Evolutionary conservation across 2,329 filamentous ascomycete genomes (phyloP).

Genomic region (Scytalidium lignicola): DNA sequence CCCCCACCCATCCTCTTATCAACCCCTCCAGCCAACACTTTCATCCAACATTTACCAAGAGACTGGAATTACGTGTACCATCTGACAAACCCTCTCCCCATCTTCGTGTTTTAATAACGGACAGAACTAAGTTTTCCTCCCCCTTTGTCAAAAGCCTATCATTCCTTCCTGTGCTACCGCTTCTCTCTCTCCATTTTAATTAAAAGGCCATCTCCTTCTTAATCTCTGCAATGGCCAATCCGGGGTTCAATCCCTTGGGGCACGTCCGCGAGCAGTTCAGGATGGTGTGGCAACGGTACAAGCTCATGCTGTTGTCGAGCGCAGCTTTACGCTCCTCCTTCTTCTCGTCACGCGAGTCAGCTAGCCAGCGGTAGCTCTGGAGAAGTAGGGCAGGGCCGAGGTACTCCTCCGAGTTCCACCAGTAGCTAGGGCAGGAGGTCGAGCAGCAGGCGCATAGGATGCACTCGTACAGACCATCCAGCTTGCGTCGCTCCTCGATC

Average conservation of each 20-base stretch:
- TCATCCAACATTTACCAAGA: too few species aligned
- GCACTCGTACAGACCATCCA: constrained; percentile 97
- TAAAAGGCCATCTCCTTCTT: constrained; percentile 85
- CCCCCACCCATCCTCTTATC: too few species aligned
- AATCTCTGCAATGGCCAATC: constrained; percentile 91
- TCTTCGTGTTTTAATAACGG: too few species aligned
- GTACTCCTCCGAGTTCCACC: constrained; percentile 99
- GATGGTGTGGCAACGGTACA: constrained; percentile 99
- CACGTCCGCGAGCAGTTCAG: constrained; percentile 97
- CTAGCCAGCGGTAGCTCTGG: constrained; percentile 96
- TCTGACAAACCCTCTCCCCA: too few species aligned
- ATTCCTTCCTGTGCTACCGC: constrained; percentile 33
- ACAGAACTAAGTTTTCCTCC: constrained; percentile 39
- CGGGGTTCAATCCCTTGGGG: constrained; percentile 97
- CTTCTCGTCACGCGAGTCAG: constrained; percentile 89
- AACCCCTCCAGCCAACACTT: too few species aligned
- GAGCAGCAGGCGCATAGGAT: constrained; percentile 99
- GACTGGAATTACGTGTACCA: too few species aligned
- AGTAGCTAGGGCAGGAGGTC: constrained; percentile 99
- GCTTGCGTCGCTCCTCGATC: constrained; percentile 87
- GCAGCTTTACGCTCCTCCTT: constrained; percentile 82
- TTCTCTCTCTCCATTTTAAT: constrained; percentile 27
- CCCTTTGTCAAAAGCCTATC: background rate
- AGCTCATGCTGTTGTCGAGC: constrained; percentile 96
- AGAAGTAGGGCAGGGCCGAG: constrained; percentile 93